A percentile compares a stretch with the other conserved stretches of the same genome.
These are phyloP conservation scores for Phialemoniopsis sp. DNA, from an alignment of 2,329 filamentous ascomycete genomes.

Conservation along the genomic window DNA sequence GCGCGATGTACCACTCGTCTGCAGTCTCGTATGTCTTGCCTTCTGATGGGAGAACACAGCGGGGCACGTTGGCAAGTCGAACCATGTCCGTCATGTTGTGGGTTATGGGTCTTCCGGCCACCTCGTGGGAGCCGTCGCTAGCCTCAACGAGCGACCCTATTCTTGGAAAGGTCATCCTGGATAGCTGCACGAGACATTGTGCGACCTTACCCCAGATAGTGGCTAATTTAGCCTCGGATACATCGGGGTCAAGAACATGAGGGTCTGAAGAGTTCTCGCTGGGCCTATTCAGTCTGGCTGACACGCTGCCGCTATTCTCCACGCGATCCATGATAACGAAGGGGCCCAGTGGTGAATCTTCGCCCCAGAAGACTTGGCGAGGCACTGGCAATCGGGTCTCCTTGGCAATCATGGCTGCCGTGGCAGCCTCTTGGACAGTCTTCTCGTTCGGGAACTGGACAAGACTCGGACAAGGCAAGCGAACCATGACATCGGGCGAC, in stretches of 20 bases:
- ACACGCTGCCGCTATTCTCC: constrained; percentile 11
- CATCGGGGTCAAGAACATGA: constrained; percentile 14
- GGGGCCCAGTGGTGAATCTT: constrained; percentile 14
- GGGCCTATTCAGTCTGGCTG: constrained; percentile 12
- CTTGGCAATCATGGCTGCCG: constrained; percentile 9
- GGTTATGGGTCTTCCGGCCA: constrained; percentile 27
- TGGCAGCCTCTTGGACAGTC: constrained; percentile 15
- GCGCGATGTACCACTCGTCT: constrained; percentile 27
- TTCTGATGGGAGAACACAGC: constrained; percentile 11
- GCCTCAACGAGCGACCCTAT: constrained; percentile 31
- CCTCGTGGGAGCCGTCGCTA: constrained; percentile 15
- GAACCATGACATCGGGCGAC: constrained; percentile 11
- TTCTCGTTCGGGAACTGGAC: constrained; percentile 15
- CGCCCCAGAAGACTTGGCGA: constrained; percentile 12
- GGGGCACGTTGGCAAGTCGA: constrained; percentile 17
- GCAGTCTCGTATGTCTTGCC: constrained; percentile 8
- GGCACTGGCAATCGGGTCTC: constrained; percentile 17
- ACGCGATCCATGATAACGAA: constrained; percentile 17
- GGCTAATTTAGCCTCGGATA: constrained; percentile 23
- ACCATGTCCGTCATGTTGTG: constrained; percentile 36
- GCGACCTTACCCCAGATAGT: constrained; percentile 29
- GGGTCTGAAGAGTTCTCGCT: constrained; percentile 11
- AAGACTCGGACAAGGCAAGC: constrained; percentile 14
- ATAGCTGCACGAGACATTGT: constrained; percentile 31
- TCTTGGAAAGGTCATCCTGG: constrained; percentile 20